phyloP scores from a whole-genome alignment of 2,329 filamentous ascomycete species.

The Orbilia javanica region DNA sequence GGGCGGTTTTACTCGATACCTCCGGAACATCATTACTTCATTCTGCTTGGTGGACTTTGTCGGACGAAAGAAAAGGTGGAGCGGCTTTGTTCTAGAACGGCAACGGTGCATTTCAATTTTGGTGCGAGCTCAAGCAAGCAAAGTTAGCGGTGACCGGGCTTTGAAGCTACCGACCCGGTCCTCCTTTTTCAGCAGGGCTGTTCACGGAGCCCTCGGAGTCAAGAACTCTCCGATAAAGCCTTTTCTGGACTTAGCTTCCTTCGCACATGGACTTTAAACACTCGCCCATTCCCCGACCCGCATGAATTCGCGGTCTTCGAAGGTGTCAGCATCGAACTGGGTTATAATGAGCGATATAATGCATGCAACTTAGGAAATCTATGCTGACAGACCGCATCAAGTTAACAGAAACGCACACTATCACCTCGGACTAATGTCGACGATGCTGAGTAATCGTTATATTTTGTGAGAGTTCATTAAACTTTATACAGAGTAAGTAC shows the following conservation, averaged over 20 bases:
- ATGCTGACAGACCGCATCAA: not conserved
- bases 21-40: conserved; percentile 27
- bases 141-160: conserved; percentile 27
- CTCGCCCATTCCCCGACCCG: conserved; percentile 6
- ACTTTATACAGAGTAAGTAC: not conserved
- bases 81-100: conserved; percentile 16
- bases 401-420: conserved; percentile 4
- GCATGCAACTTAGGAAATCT: not conserved
- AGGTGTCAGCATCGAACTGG: conserved; percentile 8
- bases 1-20: conserved; percentile 7
- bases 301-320: not conserved
- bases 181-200: conserved; percentile 6
- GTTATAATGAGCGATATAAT: conserved; percentile 15
- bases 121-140: conserved; percentile 2
- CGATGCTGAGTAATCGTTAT: conserved; percentile 11
- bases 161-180: conserved; percentile 35
- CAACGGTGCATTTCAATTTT: conserved; percentile 15
- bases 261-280: conserved; percentile 11
- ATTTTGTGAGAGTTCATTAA: not conserved
- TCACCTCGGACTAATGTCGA: not conserved
- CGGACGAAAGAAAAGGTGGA: conserved; percentile 23
- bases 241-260: conserved; percentile 23
- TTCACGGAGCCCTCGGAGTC: conserved; percentile 23
- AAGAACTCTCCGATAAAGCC: conserved; percentile 39
- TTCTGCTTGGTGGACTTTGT: conserved; percentile 19